Conservation (phyloP, 352 stramenopile genomes). For the Pythium oligandrum region DNA sequence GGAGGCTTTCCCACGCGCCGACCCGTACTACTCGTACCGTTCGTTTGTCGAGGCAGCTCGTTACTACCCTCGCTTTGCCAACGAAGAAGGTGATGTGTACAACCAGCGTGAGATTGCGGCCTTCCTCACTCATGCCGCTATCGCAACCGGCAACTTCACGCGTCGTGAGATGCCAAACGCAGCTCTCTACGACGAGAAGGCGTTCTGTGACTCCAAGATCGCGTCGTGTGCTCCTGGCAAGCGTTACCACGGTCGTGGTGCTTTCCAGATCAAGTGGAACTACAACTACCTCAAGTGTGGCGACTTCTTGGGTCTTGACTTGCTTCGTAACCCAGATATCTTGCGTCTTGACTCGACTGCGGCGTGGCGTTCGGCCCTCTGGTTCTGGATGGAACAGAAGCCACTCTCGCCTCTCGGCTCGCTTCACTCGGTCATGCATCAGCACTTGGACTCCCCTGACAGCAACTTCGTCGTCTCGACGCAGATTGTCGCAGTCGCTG, state of each 20-base stretch:
- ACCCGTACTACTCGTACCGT: slow-evolving; percentile 9
- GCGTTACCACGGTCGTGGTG: slow-evolving; percentile 10
- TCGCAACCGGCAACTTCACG: neutral
- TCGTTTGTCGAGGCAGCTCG: neutral
- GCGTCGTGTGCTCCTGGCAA: slow-evolving; percentile 7
- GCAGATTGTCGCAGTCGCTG: neutral
- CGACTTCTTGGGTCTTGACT: slow-evolving; percentile 1
- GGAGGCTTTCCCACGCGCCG: slow-evolving; percentile 5
- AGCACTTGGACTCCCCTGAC: neutral
- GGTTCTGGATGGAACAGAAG: neutral
- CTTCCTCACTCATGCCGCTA: slow-evolving; percentile 2
- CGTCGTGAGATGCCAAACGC: slow-evolving; percentile 2
- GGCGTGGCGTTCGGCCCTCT: neutral
- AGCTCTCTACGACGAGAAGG: neutral
- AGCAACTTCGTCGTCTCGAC: neutral
- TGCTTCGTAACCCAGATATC: neutral
- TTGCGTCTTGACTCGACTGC: neutral
- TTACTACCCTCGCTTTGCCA: slow-evolving; percentile 11
- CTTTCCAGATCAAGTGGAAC: slow-evolving; percentile 12
- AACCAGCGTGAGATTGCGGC: slow-evolving; percentile 2
- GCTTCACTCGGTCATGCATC: neutral
- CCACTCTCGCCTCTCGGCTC: neutral
- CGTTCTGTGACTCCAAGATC: slow-evolving; percentile 4
- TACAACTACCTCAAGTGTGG: slow-evolving; percentile 16
- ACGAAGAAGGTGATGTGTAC: slow-evolving; percentile 2